Percentiles rank a stretch among this genome's conserved stretches.
These are phyloP conservation scores for Chrysoporthe puriensis DNA, from an alignment of 2,329 filamentous ascomycete species.

Conservation along the genomic window DNA sequence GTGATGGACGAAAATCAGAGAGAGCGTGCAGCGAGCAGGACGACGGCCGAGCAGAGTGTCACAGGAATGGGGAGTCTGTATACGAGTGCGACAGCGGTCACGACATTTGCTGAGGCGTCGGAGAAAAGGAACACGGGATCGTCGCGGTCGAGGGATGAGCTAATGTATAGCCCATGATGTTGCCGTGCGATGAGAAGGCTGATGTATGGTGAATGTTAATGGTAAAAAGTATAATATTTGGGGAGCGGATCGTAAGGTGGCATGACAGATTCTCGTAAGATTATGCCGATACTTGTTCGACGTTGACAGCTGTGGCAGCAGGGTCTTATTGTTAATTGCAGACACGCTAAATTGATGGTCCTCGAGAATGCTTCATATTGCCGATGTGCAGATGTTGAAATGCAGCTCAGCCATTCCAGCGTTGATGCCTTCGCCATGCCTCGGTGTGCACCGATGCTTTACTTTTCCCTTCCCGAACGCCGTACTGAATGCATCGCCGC, in stretches of 20 bases:
- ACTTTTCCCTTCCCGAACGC: slow-evolving; percentile 3
- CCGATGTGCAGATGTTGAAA: slow-evolving; percentile 11
- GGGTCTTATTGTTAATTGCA: neutral
- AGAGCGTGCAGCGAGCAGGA: slow-evolving; percentile 20
- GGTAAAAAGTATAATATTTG: neutral
- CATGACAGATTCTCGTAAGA: neutral
- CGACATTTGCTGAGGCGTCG: neutral
- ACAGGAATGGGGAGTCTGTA: neutral
- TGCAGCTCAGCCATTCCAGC: neutral
- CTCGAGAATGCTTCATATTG: neutral
- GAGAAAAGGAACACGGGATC: slow-evolving; percentile 13
- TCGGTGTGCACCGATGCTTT: neutral
- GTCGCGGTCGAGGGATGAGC: slow-evolving; percentile 11
- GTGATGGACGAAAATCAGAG: slow-evolving; percentile 32
- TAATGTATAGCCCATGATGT: slow-evolving; percentile 7
- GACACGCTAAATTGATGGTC: neutral
- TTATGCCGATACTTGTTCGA: neutral
- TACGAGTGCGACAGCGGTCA: neutral
- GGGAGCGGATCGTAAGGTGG: neutral
- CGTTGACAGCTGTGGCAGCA: neutral
- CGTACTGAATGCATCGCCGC: slow-evolving; percentile 12
- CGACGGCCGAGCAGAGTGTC: neutral
- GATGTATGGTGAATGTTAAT: neutral
- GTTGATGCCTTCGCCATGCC: slow-evolving; percentile 5
- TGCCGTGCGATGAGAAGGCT: neutral